Base-by-base conservation (phyloP, 2,329 filamentous ascomycete species). In the Exophiala sp. region DNA sequence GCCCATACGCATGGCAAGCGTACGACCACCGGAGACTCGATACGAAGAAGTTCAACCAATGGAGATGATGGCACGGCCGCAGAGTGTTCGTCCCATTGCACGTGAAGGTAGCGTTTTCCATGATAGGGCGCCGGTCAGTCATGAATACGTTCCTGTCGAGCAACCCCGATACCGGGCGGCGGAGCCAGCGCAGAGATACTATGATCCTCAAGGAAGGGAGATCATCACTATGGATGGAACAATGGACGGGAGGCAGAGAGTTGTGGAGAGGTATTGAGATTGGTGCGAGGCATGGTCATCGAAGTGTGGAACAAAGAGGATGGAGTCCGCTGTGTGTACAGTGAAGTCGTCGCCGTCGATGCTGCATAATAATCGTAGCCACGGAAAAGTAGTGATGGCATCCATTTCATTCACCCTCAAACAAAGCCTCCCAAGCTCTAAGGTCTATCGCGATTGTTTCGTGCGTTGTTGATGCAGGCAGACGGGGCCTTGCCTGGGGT, bases 1-100 rank as follows among this genome's bases (percentile, higher is more conserved):
- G 52, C 82, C 83, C 58, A 64, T 78, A 39, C 74, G 84, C 52
- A 74, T 82, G 32, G 66, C 80, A 6, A 87, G 84, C 65, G 78
- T 82, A 33, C 78, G 83, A 43, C 83, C 85, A 16, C 69, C 72
- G n/a, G 50, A 68, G 2, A 56, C 69, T 21, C 69, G 72, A 51
- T 78, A 78, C 56, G 72, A 75, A 41, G 72, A 75, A 46, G 65
- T 65, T 14, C 52, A 29, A 14, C 48, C 47, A 20, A 66, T 65
- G 51, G 71, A 73, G 47, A 61, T 69, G 42, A 61, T 71, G 12
- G 66, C 72, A 52, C 69, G 75, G 16, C 67, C 75, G 34, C 70
- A 71, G 21, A 75, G 72, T 55, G 70, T 72, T 18, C 69, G 70
- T 4, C 73, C 74, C 5, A 66, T 69, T 40, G 78, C 65, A 49